Evolutionary conservation across 257 asterid genomes (phyloP), one percentile per base, ranked within the genome.

Genomic region (Nicotiana otophora): DNA sequence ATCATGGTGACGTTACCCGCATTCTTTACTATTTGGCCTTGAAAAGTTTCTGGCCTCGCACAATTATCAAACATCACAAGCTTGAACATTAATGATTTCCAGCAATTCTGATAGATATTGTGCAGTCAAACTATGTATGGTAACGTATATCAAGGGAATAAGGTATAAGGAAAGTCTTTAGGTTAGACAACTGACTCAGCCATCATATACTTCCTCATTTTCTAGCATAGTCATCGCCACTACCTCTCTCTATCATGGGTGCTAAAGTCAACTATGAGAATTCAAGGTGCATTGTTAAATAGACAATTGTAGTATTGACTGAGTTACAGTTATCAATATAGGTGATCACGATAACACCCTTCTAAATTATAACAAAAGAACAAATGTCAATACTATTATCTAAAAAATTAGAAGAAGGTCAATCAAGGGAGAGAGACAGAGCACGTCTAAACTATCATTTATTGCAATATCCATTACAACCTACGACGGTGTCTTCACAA

Each of bases 1-100:
- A 88, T 81, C 91, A 88, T 84, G 81, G 83, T 87, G 15, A 82
- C 86, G 4, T 87, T 90, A 19, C 90, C 91, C 1, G 84, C 86
- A 28, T 64, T 68, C 33, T 85, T 85, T 31, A 88, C 87, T 1
- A 54, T 61, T 7, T 5, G 62, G 0, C 88, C 91, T 75, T 84
- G 83, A 0, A 3, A 70, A 1, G 57, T n/a, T n/a, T 33, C 23
- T 0, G 51, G 2, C 0, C 12, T 34, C 2, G 76, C 83, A 1
- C 86, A 86, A 26, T 67, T 11, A 9, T 58, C 64, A 53, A 87
- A 88, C n/a, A 83, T 0, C 5, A 86, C 89, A 1, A 86, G 36
- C 55, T 81, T 88, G 4, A 5, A 86, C 62, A 14, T 84, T 77
- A 3, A 6, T 8, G 26, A 20, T 16, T 48, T 70, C 55, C 63